Base-by-base conservation (phyloP, 495 filamentous ascomycete species). In the Penicillium daleae region DNA sequence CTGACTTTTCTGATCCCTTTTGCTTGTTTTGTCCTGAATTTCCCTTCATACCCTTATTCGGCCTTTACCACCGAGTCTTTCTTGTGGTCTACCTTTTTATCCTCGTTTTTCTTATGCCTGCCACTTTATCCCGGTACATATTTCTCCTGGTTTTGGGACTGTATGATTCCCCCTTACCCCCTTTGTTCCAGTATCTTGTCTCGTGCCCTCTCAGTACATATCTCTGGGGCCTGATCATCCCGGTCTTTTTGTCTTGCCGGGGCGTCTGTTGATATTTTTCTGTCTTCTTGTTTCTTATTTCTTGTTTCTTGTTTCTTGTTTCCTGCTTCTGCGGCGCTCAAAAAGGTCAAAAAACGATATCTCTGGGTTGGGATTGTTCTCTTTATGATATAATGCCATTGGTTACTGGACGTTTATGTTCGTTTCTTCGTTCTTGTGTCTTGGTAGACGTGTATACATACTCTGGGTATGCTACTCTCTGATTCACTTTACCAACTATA, bases 111-210 rank as follows among this genome's bases (percentile, higher is more conserved):
- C 24, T 39, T 58, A 54, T 66, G 58, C 44, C 61, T 26, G 57
- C 35, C 32, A 49, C 68, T 69, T 48, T 56, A 54, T 64, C 52
- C 40, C 33, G 46, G 55, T 73, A 65, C 57, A 68, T 71, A 60
- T 70, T 64, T 55, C 46, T 62, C 60, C 53, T 65, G 61, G 35
- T 59, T 62, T 42, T 67, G 65, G 63, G 62, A 66, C 60, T 67
- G 65, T 73, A 72, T 68, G 70, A 74, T 74, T 74, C 70, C 66
- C 65, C 60, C 33, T 46, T 10, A 46, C 42, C 44, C 51, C 32
- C 52, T 55, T n/a, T 54, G 58, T 53, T 50, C 21, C 29, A 35
- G 22, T 55, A 35, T 54, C 52, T 61, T 22, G n/a, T 66, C 49
- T 50, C 60, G 15, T 44, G 48, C 56, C 31, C 58, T 60, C 50